These are phyloP conservation scores for Populus tremula DNA, from an alignment of 345 rosid species.

Conservation along the genomic window DNA sequence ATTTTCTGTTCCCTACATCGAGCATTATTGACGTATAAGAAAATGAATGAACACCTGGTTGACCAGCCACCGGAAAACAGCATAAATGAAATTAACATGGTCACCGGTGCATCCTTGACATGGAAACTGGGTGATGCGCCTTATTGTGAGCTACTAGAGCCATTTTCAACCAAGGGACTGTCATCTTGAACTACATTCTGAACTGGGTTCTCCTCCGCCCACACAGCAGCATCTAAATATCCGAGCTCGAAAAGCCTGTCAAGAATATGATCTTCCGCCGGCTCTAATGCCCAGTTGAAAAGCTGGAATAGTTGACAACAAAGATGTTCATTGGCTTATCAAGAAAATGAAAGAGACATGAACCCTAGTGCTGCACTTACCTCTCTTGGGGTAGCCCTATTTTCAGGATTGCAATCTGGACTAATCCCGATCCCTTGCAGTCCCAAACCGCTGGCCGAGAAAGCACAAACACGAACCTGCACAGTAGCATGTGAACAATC, in stretches of 20 bases:
- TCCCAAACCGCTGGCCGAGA: conserved; percentile 57
- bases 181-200: conserved; percentile 47
- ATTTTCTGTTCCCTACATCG: neutral
- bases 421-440: conserved; percentile 77
- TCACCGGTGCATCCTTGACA: conserved; percentile 3
- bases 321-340: conserved; percentile 3
- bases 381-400: conserved; percentile 64
- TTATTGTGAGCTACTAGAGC: conserved; percentile 8
- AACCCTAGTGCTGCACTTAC: conserved; percentile 29
- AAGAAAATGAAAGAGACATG: neutral
- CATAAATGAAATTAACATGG: neutral
- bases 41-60: neutral
- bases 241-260: conserved; percentile 78
- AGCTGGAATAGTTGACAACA: conserved; percentile 45
- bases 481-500: neutral
- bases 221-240: conserved; percentile 70
- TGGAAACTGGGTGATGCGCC: neutral
- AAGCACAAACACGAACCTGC: conserved; percentile 89
- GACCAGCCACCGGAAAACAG: neutral
- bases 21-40: neutral
- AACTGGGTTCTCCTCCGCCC: conserved; percentile 69
- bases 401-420: conserved; percentile 87
- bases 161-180: conserved; percentile 23
- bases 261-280: conserved; percentile 70
- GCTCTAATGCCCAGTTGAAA: conserved; percentile 91